Base-by-base conservation (phyloP, 2,329 filamentous ascomycete species). In the Fusarium nurragi region DNA sequence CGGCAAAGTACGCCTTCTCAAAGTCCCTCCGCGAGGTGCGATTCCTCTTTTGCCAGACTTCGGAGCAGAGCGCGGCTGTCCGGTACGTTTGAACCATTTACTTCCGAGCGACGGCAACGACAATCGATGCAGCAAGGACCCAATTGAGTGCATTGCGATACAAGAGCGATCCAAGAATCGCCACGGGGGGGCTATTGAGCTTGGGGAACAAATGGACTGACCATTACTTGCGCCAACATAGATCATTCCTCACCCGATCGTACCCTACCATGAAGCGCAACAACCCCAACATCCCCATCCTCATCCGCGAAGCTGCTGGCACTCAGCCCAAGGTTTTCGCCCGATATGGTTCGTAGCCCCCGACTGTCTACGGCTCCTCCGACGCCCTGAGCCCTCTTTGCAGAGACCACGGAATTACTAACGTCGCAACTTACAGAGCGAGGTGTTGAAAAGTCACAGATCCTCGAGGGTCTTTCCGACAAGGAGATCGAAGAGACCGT, bases 211-310 rank as follows among this genome's bases (percentile, higher is more conserved):
- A 28, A 11, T 50, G 43, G 19, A 51, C 69, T 69, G 60, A 70
- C 58, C 40, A 26, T 22, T n/a, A 11, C 52, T 28, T 32, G 52
- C 50, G 21, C 28, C 48, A 44, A 47, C 72, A 34, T 39, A 97
- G 95, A 78, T 89, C 91, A 26, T 99, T 99, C 81, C 85, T 99
- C 69, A 90, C 90, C 68, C 88, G 92, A 77, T 89, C 93, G 69
- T 99, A 99, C 80, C 95, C 95, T 43, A 95, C 92, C 60, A 98
- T 99, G 94, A 99, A 99, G 88, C 96, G 97, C 85, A 92, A 94
- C 86, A 99, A 99, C 83, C 95, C 95, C 55, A 84, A 91, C 79
- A 94, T 87, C 45, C 95, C 95, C 52, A 98, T 99, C 80, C 84
- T 99, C 84, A 89, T 99, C 75, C 92, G 95, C 76, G 95, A 98